Conservation (phyloP, 192 early-diverging fungal species). For the Thoreauomyces humboldtii region DNA sequence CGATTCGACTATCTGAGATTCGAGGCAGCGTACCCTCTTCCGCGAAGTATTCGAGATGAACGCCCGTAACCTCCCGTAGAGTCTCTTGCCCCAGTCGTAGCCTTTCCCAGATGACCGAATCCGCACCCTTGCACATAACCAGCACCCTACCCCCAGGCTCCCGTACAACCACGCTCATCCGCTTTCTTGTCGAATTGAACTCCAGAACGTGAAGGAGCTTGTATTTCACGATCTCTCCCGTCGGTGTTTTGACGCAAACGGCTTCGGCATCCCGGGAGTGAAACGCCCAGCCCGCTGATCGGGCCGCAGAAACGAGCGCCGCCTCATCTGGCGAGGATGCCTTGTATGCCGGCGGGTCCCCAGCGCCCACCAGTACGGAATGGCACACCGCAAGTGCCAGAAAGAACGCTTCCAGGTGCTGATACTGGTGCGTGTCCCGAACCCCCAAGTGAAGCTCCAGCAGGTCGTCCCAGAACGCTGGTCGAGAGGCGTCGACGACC, state of each 20-base stretch:
- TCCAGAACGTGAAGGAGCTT: conserved; percentile 52
- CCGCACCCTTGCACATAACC: conserved; percentile 91
- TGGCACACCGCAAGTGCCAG: conserved; percentile 85
- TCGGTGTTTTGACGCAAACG: conserved; percentile 72
- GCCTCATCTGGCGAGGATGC: conserved; percentile 95
- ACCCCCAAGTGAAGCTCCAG: conserved; percentile 50
- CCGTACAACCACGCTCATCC: conserved; percentile 90
- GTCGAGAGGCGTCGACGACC: conserved; percentile 43
- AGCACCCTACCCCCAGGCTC: conserved; percentile 60
- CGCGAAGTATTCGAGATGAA: conserved; percentile 85
- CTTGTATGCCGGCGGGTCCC: conserved; percentile 64
- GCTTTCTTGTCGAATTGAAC: conserved; percentile 94
- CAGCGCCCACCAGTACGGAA: conserved; percentile 70
- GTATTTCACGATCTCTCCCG: conserved; percentile 37
- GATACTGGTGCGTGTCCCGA: conserved; percentile 58
- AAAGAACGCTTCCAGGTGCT: conserved; percentile 66
- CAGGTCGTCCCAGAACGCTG: conserved; percentile 58
- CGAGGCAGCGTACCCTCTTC: conserved; percentile 54
- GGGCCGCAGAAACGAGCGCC: conserved; percentile 82
- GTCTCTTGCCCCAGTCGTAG: conserved; percentile 68
- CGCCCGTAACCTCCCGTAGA: conserved; percentile 65
- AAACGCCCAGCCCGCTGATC: conserved; percentile 81
- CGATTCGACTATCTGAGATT: conserved; percentile 43
- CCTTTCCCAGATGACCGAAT: conserved; percentile 87
- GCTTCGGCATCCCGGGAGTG: conserved; percentile 68